phyloP scores from a whole-genome alignment of 176 grass and related monocot genomes.

The Cenchrus americanus region DNA sequence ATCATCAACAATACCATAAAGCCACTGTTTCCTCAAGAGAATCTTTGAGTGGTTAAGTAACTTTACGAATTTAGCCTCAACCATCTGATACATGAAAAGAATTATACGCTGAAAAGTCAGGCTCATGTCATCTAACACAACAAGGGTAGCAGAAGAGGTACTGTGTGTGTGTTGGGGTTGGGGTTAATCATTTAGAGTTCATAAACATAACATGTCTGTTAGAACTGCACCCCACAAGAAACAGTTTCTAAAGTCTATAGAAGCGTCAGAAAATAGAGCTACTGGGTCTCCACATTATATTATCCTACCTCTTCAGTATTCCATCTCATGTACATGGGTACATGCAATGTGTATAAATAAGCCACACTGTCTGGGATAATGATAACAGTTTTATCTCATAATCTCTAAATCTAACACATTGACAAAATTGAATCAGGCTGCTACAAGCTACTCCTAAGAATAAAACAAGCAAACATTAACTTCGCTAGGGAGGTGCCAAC shows the following conservation, averaged over 20 bases:
- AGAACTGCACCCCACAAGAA: neutral
- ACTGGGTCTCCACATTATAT: neutral
- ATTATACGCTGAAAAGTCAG: slow-evolving; percentile 34
- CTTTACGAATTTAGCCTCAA: slow-evolving; percentile 87
- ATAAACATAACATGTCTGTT: neutral
- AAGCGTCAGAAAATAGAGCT: slow-evolving; percentile 17
- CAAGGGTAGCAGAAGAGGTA: slow-evolving; percentile 6
- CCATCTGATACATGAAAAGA: slow-evolving; percentile 64
- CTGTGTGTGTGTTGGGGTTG: too few relatives aligned
- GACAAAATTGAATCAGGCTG: neutral
- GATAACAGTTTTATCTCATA: neutral
- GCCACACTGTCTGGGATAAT: neutral
- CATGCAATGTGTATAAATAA: neutral
- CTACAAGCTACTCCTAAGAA: neutral
- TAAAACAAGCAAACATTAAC: neutral
- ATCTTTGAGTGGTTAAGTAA: slow-evolving; percentile 84
- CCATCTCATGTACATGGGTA: neutral
- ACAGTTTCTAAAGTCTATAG: slow-evolving; percentile 3
- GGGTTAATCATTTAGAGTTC: neutral
- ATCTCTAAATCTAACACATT: neutral
- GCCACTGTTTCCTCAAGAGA: slow-evolving; percentile 87
- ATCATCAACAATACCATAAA: slow-evolving; percentile 98
- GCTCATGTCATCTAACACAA: slow-evolving; percentile 13
- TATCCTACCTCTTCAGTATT: neutral
- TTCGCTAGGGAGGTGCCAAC: neutral